Conservation (phyloP, 768 basidiomycete genomes). For the Lepiota venenata region DNA sequence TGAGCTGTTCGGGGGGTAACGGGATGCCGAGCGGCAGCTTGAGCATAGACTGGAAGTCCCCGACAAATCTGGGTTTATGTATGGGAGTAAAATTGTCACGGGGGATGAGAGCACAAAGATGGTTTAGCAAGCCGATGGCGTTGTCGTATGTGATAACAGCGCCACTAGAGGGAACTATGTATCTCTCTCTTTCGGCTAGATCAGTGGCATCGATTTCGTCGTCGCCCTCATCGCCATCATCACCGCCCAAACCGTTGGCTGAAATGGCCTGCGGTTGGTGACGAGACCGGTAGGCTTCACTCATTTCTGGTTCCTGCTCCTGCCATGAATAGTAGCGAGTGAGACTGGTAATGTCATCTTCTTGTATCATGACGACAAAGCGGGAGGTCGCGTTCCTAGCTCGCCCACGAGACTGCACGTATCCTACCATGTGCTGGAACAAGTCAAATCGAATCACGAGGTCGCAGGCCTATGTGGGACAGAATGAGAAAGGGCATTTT, state of each 20-base stretch:
- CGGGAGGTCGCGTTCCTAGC: slow-evolving; percentile 75
- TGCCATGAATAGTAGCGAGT: slow-evolving; percentile 57
- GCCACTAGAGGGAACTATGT: slow-evolving; percentile 65
- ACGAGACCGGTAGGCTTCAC: slow-evolving; percentile 56
- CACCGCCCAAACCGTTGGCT: slow-evolving; percentile 10
- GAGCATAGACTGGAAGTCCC: slow-evolving; percentile 57
- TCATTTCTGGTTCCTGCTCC: slow-evolving; percentile 61
- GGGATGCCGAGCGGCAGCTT: slow-evolving; percentile 66
- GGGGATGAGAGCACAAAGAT: slow-evolving; percentile 77
- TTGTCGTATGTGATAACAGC: slow-evolving; percentile 81
- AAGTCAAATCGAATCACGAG: slow-evolving; percentile 84
- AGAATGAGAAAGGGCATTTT: not conserved
- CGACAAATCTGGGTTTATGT: slow-evolving; percentile 58
- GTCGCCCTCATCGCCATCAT: slow-evolving; percentile 40
- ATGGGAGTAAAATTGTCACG: slow-evolving; percentile 64
- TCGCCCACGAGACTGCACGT: slow-evolving; percentile 86
- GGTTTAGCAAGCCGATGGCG: slow-evolving; percentile 64
- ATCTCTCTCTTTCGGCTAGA: slow-evolving; percentile 66
- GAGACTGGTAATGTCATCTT: slow-evolving; percentile 52
- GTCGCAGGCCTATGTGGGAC: slow-evolving; percentile 64
- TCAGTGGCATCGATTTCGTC: slow-evolving; percentile 48
- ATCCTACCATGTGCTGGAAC: slow-evolving; percentile 79
- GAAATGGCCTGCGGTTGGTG: slow-evolving; percentile 22
- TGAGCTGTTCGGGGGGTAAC: slow-evolving; percentile 48
- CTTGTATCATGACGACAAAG: slow-evolving; percentile 78